Conservation (phyloP, 2,329 filamentous ascomycete species). For the Ceratocystis lukuohia region DNA sequence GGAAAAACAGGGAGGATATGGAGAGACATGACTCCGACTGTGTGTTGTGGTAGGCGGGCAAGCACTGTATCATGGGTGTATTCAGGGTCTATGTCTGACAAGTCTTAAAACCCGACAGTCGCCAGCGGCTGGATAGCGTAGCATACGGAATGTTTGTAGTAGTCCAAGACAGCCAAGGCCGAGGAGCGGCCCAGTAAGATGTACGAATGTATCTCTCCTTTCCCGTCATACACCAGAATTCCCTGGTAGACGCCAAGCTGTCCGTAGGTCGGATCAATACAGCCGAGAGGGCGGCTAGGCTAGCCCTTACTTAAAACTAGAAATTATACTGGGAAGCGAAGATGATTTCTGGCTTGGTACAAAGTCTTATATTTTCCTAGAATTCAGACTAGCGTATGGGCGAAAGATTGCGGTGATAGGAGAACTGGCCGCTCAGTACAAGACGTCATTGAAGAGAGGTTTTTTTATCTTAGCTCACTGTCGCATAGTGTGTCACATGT, state of each 20-base stretch:
- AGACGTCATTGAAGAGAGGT: no score
- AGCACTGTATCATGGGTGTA: not conserved
- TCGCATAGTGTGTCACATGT: not conserved
- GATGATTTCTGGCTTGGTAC: not conserved
- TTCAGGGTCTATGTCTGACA: not conserved
- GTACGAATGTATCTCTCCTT: not conserved
- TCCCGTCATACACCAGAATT: not conserved
- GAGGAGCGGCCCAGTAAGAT: not conserved
- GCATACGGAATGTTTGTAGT: not conserved
- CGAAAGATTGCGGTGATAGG: no score
- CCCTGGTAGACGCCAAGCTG: not conserved
- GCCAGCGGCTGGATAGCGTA: not conserved
- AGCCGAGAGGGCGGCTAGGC: not conserved
- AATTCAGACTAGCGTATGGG: no score
- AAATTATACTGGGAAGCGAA: not conserved
- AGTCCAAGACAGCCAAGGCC: conserved; percentile 1
- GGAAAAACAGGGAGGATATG: not conserved
- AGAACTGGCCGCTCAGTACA: no score
- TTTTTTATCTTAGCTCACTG: no score
- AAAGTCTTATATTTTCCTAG: no score
- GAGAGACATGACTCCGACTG: not conserved
- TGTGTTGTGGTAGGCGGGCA: not conserved
- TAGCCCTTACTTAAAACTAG: not conserved
- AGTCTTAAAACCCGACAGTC: not conserved
- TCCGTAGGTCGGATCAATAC: not conserved